Base-by-base conservation (phyloP, 768 basidiomycete genomes). In the Tylopilus plumbeoviolaceoides region DNA sequence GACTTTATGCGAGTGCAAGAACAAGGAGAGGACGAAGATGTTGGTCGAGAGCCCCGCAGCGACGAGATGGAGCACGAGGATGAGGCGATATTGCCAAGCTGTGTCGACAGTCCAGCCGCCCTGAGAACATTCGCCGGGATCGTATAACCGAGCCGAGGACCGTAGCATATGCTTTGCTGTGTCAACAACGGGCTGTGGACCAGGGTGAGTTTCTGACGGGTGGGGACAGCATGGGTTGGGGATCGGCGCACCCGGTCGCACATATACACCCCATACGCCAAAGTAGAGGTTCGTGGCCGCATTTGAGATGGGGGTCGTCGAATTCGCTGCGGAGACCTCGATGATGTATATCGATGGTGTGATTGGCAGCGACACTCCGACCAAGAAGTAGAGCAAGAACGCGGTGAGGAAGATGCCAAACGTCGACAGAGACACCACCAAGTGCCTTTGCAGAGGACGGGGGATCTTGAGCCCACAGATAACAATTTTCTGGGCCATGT, bases 231-330 rank as follows among this genome's bases (percentile, higher is more conserved):
- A 21, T 15, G 10, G n/a, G 1, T 10, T 20, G 27, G 27, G 27
- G 5, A 15, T 33, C 36, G 14, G 57, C 59, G 55, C 44, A 78
- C 82, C 75, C 80, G n/a, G 69, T 69, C 1, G 83, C 83, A 68
- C 91, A n/a, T n/a, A 94, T 33, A 85, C 75, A 1, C 91, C 91
- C 86, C 90, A 92, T 6, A 91, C 84, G 4, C 91, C 91, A 55
- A 91, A 86, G 33, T 81, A 77, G 10, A 91, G 68, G 58, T 76
- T 72, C 4, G 82, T 84, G 27, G 83, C 82, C 12, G 82, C 68
- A 54, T 75, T 75, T 11, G 84, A 82, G 31, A 63, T 58, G 3
- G 76, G 75, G 45, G 70, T 65, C 39, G 35, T 21, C 21, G 64
- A 59, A 36, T 62, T 45, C 35, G 57, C 51, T 59, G 69, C 72